phyloP scores from a whole-genome alignment of 2,329 filamentous ascomycete genomes.

The Hypoxylon sp. region DNA sequence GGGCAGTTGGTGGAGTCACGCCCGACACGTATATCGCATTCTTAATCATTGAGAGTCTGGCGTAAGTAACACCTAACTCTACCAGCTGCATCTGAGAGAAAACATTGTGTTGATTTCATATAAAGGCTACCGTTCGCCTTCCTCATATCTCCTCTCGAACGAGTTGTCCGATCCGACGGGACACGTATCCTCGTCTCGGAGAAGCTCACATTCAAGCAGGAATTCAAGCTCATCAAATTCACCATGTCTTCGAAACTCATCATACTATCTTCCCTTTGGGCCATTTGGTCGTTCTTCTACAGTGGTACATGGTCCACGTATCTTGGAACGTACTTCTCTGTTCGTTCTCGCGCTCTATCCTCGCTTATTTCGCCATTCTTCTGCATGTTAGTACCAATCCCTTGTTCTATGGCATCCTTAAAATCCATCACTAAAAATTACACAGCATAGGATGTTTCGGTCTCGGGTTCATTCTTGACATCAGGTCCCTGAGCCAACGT shows the following conservation, averaged over 20 bases:
- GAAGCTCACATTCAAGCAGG: constrained; percentile 57
- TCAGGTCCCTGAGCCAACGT: constrained; percentile 58
- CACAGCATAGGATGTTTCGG: constrained; percentile 62
- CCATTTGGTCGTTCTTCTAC: constrained; percentile 64
- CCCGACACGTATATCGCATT: constrained; percentile 64
- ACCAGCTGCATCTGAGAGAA: not conserved
- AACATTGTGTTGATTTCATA: constrained; percentile 1
- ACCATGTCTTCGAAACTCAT: constrained; percentile 59
- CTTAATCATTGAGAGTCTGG: constrained; percentile 62
- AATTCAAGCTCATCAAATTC: constrained; percentile 58
- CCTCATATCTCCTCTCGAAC: constrained; percentile 62
- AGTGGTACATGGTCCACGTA: constrained; percentile 64
- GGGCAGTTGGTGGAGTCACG: constrained; percentile 57
- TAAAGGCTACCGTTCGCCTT: constrained; percentile 60
- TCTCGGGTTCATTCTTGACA: constrained; percentile 62
- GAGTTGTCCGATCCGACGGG: constrained; percentile 62
- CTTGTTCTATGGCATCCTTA: not conserved
- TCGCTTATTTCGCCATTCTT: constrained; percentile 64
- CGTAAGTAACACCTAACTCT: constrained; percentile 49
- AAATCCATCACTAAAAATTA: constrained; percentile 1
- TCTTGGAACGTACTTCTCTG: constrained; percentile 60
- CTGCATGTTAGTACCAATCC: constrained; percentile 58
- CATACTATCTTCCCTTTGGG: constrained; percentile 58
- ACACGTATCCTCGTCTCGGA: constrained; percentile 60
- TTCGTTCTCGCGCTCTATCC: constrained; percentile 61